Evolutionary conservation across 768 basidiomycete genomes (phyloP), one percentile per base, ranked within the genome.

Genomic region (Daedalea quercina): DNA sequence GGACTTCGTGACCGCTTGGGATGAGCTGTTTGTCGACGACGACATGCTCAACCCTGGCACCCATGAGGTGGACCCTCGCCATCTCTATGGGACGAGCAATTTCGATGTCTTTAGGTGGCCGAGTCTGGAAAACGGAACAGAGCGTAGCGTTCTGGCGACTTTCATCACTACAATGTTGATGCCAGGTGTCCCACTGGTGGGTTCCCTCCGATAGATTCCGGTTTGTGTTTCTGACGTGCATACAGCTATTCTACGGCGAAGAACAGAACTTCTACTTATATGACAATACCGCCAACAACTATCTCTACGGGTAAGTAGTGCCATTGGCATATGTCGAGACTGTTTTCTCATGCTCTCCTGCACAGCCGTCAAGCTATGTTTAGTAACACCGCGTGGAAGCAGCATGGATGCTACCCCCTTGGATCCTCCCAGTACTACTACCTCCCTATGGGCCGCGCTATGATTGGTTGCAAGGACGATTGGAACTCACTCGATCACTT

Each of bases 61-160:
- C 0, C 82, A 82, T 51, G 2, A 60, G 7, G 69, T 92, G 41
- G 93, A 96, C 64, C 93, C 93, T 2, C 75, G 78, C 56, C 94
- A 96, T 69, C 82, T 94, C 87, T 93, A 77, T 63, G 94, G 94
- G 37, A 84, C 85, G n/a, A 88, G 87, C 64, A 94, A 95, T 65
- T 94, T 94, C 72, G 94, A 95, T 74, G 80, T 96, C 9, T 96
- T 87, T 76, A 79, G 94, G 52, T 96, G 93, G 94, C 91, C 90
- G 3, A 84, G 87, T 69, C 66, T 96, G 60, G 81, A 86, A 61
- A 89, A 91, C 61, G 94, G 94, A 19, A 86, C 85, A 1, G 80
- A 88, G 61, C 78, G 78, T 60, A 85, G 86, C 53, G 85, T 78
- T 13, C 67, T 94, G 48, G 93, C 77, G 0, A 80, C 85, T 11